Conservation (phyloP, 2,329 filamentous ascomycete species). For the Paecilomyces fulvus region DNA sequence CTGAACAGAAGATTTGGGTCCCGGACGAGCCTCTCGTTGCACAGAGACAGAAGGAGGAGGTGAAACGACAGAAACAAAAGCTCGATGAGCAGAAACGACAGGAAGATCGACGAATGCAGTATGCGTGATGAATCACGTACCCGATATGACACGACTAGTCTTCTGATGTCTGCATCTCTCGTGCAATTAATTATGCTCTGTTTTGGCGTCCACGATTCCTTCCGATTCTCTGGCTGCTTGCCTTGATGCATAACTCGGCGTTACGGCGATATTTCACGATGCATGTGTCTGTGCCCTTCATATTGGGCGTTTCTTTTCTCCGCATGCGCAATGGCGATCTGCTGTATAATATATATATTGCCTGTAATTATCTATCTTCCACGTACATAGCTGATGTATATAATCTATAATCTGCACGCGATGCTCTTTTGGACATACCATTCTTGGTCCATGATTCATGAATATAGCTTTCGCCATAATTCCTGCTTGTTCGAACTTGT, state of each 20-base stretch:
- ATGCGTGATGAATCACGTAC: background rate
- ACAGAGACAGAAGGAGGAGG: background rate
- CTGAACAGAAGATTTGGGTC: conserved; percentile 25
- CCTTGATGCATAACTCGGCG: background rate
- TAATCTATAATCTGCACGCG: background rate
- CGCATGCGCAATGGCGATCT: background rate
- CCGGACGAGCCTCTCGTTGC: conserved; percentile 8
- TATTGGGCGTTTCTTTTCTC: background rate
- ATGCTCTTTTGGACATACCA: background rate
- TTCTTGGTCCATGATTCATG: background rate
- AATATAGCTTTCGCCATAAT: background rate
- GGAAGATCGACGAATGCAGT: background rate
- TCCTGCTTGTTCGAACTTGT: background rate
- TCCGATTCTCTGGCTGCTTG: background rate
- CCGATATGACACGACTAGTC: background rate
- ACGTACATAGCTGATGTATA: background rate
- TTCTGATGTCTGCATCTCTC: background rate
- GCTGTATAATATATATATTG: background rate
- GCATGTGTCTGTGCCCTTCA: background rate
- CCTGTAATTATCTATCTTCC: background rate
- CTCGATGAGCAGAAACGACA: background rate
- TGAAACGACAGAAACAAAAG: background rate
- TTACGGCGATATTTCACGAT: background rate
- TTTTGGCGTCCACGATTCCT: background rate
- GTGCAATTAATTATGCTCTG: background rate